phyloP scores from a whole-genome alignment of 352 stramenopile genomes.

The Plasmopara muralis region DNA sequence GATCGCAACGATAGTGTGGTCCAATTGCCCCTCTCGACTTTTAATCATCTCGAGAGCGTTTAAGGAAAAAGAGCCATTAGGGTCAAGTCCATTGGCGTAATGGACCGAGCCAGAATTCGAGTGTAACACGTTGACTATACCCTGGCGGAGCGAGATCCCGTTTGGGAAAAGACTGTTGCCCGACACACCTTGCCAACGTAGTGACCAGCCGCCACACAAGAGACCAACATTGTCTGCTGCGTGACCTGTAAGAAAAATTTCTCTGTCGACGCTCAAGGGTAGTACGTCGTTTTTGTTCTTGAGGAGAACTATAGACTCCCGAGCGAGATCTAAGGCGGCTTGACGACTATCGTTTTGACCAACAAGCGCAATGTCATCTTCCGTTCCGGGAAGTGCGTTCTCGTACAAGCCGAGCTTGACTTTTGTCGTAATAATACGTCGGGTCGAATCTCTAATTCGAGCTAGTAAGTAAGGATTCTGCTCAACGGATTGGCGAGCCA shows the following conservation, averaged over 20 bases:
- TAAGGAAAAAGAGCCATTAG: constrained; percentile 46
- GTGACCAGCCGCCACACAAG: constrained; percentile 75
- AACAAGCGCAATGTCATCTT: constrained; percentile 35
- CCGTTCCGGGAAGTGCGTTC: constrained; percentile 41
- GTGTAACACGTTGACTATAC: constrained; percentile 33
- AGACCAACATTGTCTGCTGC: constrained; percentile 61
- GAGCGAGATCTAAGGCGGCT: constrained; percentile 56
- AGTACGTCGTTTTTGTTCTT: constrained; percentile 67
- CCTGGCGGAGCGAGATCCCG: constrained; percentile 53
- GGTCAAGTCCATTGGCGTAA: constrained; percentile 51
- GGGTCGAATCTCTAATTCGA: constrained; percentile 50
- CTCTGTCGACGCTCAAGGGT: constrained; percentile 28
- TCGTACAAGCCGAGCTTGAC: constrained; percentile 65
- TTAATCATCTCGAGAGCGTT: constrained; percentile 37
- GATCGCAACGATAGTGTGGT: constrained; percentile 67
- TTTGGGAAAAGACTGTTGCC: constrained; percentile 58
- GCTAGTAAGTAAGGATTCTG: constrained; percentile 26
- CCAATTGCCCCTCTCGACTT: constrained; percentile 9
- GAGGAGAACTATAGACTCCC: constrained; percentile 79
- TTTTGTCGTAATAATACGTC: constrained; percentile 71
- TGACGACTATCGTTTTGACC: constrained; percentile 45
- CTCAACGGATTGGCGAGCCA: constrained; percentile 34
- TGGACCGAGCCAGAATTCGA: constrained; percentile 13
- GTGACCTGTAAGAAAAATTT: constrained; percentile 66
- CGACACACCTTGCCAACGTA: constrained; percentile 82